Conservation (phyloP, 768 basidiomycete species). For the Mycena metata region DNA sequence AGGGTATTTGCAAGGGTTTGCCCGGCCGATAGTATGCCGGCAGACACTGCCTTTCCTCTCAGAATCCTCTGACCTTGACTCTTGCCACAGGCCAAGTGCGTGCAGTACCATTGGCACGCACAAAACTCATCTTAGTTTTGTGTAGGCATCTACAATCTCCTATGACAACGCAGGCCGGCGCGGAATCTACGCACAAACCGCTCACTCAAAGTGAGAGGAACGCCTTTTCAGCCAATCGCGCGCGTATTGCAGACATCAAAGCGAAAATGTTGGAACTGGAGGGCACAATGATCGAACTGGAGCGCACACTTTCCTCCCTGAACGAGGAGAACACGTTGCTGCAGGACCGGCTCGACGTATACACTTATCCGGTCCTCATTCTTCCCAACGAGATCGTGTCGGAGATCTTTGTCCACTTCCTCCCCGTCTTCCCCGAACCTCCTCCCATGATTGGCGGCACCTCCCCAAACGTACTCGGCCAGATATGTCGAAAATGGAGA, state of each 20-base stretch:
- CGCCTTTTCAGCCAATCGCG: background rate
- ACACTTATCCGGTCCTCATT: constrained; percentile 9
- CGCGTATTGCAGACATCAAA: background rate
- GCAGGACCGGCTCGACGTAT: constrained; percentile 3
- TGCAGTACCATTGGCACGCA: too few species aligned
- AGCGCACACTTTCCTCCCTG: background rate
- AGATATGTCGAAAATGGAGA: constrained; percentile 16
- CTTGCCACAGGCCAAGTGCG: too few species aligned
- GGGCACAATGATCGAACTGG: background rate
- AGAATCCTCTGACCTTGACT: too few species aligned
- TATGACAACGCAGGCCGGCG: too few species aligned
- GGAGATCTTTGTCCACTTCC: constrained; percentile 16
- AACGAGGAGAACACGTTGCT: background rate
- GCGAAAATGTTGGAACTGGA: background rate
- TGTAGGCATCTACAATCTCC: too few species aligned
- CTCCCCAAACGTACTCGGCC: background rate
- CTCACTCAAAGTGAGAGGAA: background rate
- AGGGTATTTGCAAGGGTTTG: too few species aligned
- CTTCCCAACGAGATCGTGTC: constrained; percentile 12
- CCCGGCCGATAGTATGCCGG: too few species aligned
- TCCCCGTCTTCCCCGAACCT: background rate
- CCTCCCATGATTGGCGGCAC: background rate
- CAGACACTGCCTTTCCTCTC: too few species aligned
- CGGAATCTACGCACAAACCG: too few species aligned
- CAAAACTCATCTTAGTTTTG: too few species aligned